phyloP scores from a whole-genome alignment of 2,329 filamentous ascomycete genomes.

The Botrytis cinerea region DNA sequence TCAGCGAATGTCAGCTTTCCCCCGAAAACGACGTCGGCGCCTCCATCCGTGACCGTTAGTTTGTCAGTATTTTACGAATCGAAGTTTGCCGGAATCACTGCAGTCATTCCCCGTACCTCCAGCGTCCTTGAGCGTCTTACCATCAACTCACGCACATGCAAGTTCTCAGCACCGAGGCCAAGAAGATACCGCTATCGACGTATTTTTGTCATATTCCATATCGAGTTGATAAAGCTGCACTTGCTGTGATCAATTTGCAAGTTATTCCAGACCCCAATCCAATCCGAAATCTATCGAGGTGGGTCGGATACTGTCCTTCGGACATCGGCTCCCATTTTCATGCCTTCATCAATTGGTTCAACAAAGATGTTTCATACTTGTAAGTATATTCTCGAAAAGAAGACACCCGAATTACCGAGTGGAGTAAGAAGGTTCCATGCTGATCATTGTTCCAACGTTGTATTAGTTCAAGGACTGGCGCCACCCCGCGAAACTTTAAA shows the following conservation, averaged over 20 bases:
- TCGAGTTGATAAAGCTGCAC: constrained; percentile 21
- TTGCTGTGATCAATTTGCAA: constrained; percentile 12
- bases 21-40: constrained; percentile 13
- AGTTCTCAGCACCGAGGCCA: constrained; percentile 4
- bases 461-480: constrained; percentile 41
- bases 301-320: constrained; percentile 18
- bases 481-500: constrained; percentile 32
- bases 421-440: constrained; percentile 6
- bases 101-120: constrained; percentile 21
- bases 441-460: constrained; percentile 21
- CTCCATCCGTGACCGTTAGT: constrained; percentile 15
- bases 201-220: constrained; percentile 24
- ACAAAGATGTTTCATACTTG: constrained; percentile 42
- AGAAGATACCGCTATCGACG: constrained; percentile 1
- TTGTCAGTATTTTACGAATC: constrained; percentile 16
- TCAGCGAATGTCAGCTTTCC: constrained; percentile 20
- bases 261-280: constrained; percentile 8
- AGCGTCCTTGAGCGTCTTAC: constrained; percentile 6
- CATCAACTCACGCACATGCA: not conserved
- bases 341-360: constrained; percentile 38
- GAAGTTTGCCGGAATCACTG: constrained; percentile 21
- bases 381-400: constrained; percentile 31
- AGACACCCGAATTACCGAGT: constrained; percentile 15
- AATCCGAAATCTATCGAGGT: constrained; percentile 3
- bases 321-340: constrained; percentile 27